These are phyloP conservation scores for Sporobolus alterniflorus DNA, from an alignment of 202 grass and related monocot species.

Conservation along the genomic window DNA sequence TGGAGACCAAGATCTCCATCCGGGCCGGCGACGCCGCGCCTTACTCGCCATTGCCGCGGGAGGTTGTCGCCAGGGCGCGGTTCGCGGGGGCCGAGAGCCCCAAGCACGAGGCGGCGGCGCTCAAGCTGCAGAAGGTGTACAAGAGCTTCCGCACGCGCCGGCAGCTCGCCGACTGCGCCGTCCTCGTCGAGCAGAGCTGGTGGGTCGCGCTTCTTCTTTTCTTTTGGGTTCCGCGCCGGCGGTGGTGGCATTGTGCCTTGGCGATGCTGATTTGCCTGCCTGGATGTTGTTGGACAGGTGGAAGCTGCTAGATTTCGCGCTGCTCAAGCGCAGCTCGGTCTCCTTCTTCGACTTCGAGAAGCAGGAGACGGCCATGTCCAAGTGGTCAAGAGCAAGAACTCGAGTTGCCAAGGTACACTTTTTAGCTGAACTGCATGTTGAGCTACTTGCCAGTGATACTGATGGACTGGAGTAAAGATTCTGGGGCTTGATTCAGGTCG, in stretches of 20 bases:
- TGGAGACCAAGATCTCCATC: slow-evolving; percentile 86
- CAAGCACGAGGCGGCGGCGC: slow-evolving; percentile 76
- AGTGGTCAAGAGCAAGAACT: slow-evolving; percentile 88
- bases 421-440: too few species aligned
- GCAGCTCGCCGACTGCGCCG: slow-evolving; percentile 91
- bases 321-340: slow-evolving; percentile 89
- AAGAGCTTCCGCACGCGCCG: slow-evolving; percentile 96
- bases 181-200: slow-evolving; percentile 94
- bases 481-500: slow-evolving; percentile 54
- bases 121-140: slow-evolving; percentile 92
- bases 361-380: slow-evolving; percentile 84
- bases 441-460: too few species aligned
- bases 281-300: slow-evolving; percentile 52
- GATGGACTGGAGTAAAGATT: background rate
- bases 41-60: background rate
- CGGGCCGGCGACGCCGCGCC: background rate
- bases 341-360: slow-evolving; percentile 96
- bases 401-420: slow-evolving; percentile 77
- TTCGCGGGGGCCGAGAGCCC: slow-evolving; percentile 74
- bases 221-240: background rate
- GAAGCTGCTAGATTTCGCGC: slow-evolving; percentile 88
- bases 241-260: background rate
- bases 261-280: background rate
- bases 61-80: background rate
- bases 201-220: slow-evolving; percentile 5